Conservation (phyloP, 2,329 filamentous ascomycete species). For the Trichoderma oligosporum region DNA sequence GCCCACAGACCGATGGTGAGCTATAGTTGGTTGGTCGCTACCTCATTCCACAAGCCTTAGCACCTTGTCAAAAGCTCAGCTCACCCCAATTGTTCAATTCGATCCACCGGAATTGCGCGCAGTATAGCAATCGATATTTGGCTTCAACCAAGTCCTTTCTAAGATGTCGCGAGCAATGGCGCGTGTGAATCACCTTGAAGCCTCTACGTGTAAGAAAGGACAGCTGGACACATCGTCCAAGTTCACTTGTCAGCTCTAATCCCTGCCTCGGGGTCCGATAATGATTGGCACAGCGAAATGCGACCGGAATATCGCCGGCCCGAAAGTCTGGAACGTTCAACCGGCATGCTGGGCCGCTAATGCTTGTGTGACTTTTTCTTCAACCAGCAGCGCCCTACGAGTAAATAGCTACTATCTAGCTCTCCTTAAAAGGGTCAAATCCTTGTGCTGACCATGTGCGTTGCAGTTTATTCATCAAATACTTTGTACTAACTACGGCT, state of each 20-base stretch:
- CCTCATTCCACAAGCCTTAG: constrained; percentile 12
- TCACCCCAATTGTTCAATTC: background rate
- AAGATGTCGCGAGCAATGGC: constrained; percentile 13
- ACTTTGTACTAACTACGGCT: too few relatives aligned
- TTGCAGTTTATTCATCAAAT: too few relatives aligned
- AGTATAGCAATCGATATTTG: background rate
- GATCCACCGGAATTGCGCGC: background rate
- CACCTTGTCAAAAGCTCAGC: background rate
- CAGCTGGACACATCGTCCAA: constrained; percentile 16
- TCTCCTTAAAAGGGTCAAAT: too few relatives aligned
- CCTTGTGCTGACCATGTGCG: too few relatives aligned
- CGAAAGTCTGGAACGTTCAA: constrained; percentile 7
- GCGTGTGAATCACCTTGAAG: constrained; percentile 13
- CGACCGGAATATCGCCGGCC: constrained; percentile 18
- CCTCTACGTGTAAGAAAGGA: constrained; percentile 7
- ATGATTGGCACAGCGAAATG: background rate
- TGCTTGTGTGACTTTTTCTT: too few relatives aligned
- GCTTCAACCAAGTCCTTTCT: background rate
- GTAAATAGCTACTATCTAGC: too few relatives aligned
- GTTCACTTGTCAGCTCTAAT: background rate
- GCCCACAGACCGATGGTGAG: background rate
- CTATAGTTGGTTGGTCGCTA: constrained; percentile 1
- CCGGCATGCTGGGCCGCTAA: background rate
- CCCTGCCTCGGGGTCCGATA: background rate
- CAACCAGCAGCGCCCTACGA: too few relatives aligned